Conservation (phyloP, 441 rosid genomes). For the Adansonia rubrostipa region DNA sequence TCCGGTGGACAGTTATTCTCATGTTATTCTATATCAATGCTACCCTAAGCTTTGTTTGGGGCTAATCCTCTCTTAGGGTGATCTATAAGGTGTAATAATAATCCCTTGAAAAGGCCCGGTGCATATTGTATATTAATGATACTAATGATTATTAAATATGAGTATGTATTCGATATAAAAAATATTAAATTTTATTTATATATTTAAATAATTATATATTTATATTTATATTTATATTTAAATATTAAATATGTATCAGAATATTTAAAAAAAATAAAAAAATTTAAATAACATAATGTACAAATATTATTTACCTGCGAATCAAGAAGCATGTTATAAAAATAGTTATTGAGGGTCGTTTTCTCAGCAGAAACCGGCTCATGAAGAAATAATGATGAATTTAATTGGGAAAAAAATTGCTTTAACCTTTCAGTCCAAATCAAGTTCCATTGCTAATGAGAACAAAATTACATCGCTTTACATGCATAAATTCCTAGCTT, state of each 20-base stretch:
- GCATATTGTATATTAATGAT: not conserved
- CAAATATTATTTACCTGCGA: not conserved
- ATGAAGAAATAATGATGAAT: constrained; percentile 21
- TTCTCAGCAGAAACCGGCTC: not conserved
- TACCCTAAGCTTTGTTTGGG: not conserved
- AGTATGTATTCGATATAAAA: too few relatives aligned
- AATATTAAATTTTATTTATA: too few relatives aligned
- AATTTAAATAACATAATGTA: not conserved
- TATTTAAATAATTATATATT: too few relatives aligned
- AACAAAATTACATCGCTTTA: constrained; percentile 39
- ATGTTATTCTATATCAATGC: not conserved
- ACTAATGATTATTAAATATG: too few relatives aligned
- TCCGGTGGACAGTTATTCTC: not conserved
- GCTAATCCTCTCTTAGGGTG: not conserved
- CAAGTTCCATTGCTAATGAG: constrained; percentile 38
- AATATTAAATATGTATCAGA: not conserved
- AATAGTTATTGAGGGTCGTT: not conserved
- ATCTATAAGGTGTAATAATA: not conserved
- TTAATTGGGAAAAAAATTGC: constrained; percentile 1
- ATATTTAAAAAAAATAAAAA: not conserved
- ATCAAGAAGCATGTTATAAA: not conserved
- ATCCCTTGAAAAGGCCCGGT: not conserved
- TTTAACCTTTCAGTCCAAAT: constrained; percentile 42
- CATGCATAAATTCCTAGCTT: constrained; percentile 46
- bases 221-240: too few relatives aligned